Conservation (phyloP, 1,139 yeast genomes). For the Magnusiomyces ingens region DNA sequence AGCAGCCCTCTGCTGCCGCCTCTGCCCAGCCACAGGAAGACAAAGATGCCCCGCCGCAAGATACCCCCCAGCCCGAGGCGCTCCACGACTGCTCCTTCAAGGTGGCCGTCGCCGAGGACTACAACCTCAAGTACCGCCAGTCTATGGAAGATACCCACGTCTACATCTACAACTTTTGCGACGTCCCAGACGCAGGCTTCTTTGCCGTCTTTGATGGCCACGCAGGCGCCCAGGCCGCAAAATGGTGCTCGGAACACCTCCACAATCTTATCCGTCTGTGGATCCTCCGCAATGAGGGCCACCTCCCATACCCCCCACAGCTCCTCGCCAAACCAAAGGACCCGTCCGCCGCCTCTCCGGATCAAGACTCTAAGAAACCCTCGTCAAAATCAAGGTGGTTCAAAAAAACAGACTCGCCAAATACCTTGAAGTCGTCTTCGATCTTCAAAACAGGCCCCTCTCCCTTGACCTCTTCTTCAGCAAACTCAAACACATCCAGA, state of each 20-base stretch:
- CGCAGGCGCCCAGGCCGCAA: constrained; percentile 89
- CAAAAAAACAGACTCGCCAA: constrained; percentile 6
- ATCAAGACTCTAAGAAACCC: too few species aligned
- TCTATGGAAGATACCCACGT: constrained; percentile 98
- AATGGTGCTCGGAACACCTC: constrained; percentile 89
- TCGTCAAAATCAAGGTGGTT: background rate
- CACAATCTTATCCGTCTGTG: constrained; percentile 60
- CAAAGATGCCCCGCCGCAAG: background rate
- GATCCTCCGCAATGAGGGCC: constrained; percentile 28
- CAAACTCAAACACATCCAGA: too few species aligned
- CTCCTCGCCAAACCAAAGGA: background rate
- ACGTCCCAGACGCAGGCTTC: constrained; percentile 85
- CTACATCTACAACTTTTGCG: constrained; percentile 86
- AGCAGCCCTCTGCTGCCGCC: background rate
- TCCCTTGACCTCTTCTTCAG: too few species aligned
- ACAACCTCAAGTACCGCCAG: constrained; percentile 70
- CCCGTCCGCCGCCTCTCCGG: too few species aligned
- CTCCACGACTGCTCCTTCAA: constrained; percentile 27
- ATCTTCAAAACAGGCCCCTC: too few species aligned
- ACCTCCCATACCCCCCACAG: background rate
- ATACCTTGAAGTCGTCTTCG: background rate
- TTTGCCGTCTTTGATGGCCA: constrained; percentile 97
- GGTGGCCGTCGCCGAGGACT: constrained; percentile 88
- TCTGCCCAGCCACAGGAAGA: background rate
- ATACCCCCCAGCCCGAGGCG: background rate